Base-by-base conservation (phyloP, 2,329 filamentous ascomycete genomes). In the Plenodomus biglobosus region DNA sequence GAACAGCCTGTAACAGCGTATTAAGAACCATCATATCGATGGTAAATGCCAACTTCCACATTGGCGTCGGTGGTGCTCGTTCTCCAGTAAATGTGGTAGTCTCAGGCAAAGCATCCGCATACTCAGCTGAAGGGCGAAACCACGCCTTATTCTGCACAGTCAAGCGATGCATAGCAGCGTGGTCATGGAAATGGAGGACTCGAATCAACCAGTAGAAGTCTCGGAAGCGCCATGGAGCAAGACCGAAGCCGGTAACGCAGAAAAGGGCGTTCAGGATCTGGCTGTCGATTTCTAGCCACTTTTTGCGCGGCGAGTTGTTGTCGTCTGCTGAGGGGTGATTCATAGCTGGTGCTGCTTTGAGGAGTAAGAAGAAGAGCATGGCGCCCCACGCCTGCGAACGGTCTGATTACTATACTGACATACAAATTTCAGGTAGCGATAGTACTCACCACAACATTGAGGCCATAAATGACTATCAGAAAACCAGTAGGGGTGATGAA, bases 191-290 rank as follows among this genome's bases (percentile, higher is more conserved):
- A 41, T 78, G 44, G 8, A 88, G 80, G 69, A 81, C 39, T 52
- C 59, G 61, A 46, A 92, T 59, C 80, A 78, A 41, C 88, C 70
- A 90, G 67, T 86, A 94, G 8, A 89, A 73, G 90, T 95, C 90
- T 22, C 90, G 80, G 59, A 92, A 87, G 24, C 90, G 82, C 90
- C 90, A 95, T 0, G 90, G 90, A 1, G 88, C 85, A 11, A 94
- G 78, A 0, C 90, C 90, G 57, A 95, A 92, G 1, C 86, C 90
- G 1, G 90, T 92, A 6, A 95, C 85, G 71, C 89, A 94, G 78
- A 95, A 95, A 1, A 95, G 80, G 0, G 81, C 87, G 64, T 91
- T 95, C 17, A 92, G 74, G 48, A 95, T 87, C 66, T 95, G 90
- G 1, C 85, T 87, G 69, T 90, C 87, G 61, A 84, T 86, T 71